phyloP scores from a whole-genome alignment of 2,329 filamentous ascomycete genomes.

The Penicillium sp. region DNA sequence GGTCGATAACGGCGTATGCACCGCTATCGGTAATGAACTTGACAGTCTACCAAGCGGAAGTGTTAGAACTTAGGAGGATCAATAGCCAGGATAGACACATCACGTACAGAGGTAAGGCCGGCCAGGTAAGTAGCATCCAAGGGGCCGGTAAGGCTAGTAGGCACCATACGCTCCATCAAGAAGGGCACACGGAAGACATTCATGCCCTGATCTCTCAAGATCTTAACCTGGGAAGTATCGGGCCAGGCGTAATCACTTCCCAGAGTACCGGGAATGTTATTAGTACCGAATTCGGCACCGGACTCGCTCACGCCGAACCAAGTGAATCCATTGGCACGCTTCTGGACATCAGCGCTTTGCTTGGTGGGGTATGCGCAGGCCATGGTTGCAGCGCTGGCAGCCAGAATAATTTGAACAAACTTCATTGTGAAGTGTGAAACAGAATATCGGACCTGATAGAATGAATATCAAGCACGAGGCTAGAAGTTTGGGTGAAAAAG shows the following conservation, averaged over 20 bases:
- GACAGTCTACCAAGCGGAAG: conserved; percentile 26
- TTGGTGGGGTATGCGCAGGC: conserved; percentile 25
- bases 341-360: conserved; percentile 18
- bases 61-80: neutral
- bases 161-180: conserved; percentile 27
- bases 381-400: conserved; percentile 29
- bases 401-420: conserved; percentile 29
- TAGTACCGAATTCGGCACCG: conserved; percentile 17
- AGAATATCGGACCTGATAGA: conserved; percentile 25
- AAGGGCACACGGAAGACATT: conserved; percentile 29
- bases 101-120: conserved; percentile 19
- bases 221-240: conserved; percentile 20
- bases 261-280: conserved; percentile 13
- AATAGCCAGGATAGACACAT: neutral
- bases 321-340: conserved; percentile 29
- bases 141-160: conserved; percentile 18
- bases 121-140: conserved; percentile 21
- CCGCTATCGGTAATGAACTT: conserved; percentile 45
- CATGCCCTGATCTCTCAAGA: conserved; percentile 22
- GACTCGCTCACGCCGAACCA: conserved; percentile 23
- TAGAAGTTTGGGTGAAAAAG: conserved; percentile 16
- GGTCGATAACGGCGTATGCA: conserved; percentile 55
- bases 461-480: conserved; percentile 23
- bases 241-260: conserved; percentile 25
- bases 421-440: conserved; percentile 27